Conservation (phyloP, 768 basidiomycete species). For the Bullera alba region DNA sequence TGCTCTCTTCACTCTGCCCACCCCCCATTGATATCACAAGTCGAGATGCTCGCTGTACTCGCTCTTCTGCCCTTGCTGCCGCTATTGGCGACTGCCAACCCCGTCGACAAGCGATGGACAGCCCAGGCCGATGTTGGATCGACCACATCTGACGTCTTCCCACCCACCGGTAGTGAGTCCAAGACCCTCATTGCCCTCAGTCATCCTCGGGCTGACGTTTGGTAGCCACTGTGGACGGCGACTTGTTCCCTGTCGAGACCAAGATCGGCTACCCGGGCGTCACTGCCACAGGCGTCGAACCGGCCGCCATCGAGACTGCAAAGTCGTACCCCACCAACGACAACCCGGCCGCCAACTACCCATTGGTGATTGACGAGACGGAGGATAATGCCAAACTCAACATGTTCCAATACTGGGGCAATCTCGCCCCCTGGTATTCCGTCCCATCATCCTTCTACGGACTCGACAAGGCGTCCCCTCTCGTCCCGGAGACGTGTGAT, state of each 20-base stretch:
- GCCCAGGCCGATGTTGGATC: slow-evolving; percentile 19
- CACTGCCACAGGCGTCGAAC: slow-evolving; percentile 39
- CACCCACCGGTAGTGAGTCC: slow-evolving; percentile 34
- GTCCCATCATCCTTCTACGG: slow-evolving; percentile 40
- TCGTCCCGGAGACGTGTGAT: slow-evolving; percentile 33
- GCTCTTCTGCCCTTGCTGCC: slow-evolving; percentile 22
- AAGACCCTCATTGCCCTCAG: background rate
- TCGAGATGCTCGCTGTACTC: too few relatives aligned
- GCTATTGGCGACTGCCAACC: slow-evolving; percentile 15
- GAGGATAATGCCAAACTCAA: slow-evolving; percentile 8
- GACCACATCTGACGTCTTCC: slow-evolving; percentile 30
- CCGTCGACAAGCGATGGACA: slow-evolving; percentile 17
- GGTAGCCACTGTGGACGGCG: slow-evolving; percentile 10
- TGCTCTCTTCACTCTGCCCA: too few relatives aligned
- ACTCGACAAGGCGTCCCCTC: slow-evolving; percentile 34
- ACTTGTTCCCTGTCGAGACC: slow-evolving; percentile 34
- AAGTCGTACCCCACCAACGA: slow-evolving; percentile 25
- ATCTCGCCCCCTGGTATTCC: slow-evolving; percentile 39
- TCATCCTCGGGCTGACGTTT: too few relatives aligned
- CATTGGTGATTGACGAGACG: slow-evolving; percentile 21
- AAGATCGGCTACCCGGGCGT: slow-evolving; percentile 32
- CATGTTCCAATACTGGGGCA: slow-evolving; percentile 43
- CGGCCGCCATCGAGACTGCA: slow-evolving; percentile 35
- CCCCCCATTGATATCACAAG: too few relatives aligned
- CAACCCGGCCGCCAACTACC: slow-evolving; percentile 16